Evolutionary conservation across 202 grass and related monocot genomes (phyloP), one percentile per base, ranked within the genome.

Genomic region (Miscanthus sacchariflorus): DNA sequence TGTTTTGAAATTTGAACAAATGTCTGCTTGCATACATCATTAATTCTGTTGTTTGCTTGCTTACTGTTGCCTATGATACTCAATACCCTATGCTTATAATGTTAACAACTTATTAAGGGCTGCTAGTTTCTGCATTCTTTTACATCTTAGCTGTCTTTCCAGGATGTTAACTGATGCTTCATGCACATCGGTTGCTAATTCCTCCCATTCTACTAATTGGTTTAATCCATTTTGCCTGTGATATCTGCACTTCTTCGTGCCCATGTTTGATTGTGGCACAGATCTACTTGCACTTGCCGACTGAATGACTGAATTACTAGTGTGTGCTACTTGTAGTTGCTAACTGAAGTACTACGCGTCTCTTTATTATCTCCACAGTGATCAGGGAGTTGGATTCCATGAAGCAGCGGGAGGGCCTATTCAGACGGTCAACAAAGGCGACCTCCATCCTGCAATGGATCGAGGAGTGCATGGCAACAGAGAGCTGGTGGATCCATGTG

Each of bases 401-500:
- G 91, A 99, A 97, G 45, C 86, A 88, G 81, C 63, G 80, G 25
- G 97, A 95, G 70, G 86, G 91, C n/a, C 65, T 97, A 71, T 95
- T 97, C 87, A 84, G 83, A 12, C 81, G 85, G 69, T 88, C 91
- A n/a, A 88, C 90, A 27, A 99, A 93, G 77, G 90, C 84, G 18
- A 93, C 97, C 27, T 90, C 87, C 24, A 78, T 76, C 59, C 90
- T 99, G 65, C 74, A 95, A 18, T 97, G 97, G 97, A 99, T 99
- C 10, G 90, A 95, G 50, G 90, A 93, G 11, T 99, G 94, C 84
- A 90, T 97, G 97, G 90, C 74, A 14, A 95, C 77, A 2, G 85
- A 90, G 71, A 85, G 90, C 83, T 95, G 91, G 94, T 99, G 97
- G 94, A 95, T 97, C 56, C 97, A 99, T 58, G 93, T 95, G 7